These are phyloP conservation scores for Takashimella koratensis DNA, from an alignment of 1,284 basidiomycete genomes.

Conservation along the genomic window DNA sequence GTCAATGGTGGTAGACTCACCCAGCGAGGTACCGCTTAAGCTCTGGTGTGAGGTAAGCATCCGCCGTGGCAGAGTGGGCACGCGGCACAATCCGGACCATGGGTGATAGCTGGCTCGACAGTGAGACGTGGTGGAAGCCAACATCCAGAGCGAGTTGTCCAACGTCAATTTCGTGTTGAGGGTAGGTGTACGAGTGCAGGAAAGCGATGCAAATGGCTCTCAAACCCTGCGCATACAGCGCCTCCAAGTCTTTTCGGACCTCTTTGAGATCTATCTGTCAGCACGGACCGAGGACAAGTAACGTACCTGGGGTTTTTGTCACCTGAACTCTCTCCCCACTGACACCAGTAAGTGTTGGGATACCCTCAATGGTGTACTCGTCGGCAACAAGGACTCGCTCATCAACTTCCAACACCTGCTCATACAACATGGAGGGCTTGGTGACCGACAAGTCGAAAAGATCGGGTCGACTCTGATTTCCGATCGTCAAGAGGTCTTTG, in stretches of 20 bases:
- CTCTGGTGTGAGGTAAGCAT: slow-evolving; percentile 94
- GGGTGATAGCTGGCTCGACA: slow-evolving; percentile 80
- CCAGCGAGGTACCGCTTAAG: slow-evolving; percentile 78
- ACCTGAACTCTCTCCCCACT: too few relatives aligned
- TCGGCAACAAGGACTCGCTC: slow-evolving; percentile 5
- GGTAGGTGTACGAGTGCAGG: slow-evolving; percentile 71
- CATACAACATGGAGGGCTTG: slow-evolving; percentile 72
- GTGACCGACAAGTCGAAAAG: slow-evolving; percentile 81
- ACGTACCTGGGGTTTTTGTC: background rate
- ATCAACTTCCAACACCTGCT: slow-evolving; percentile 68
- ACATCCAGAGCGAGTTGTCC: slow-evolving; percentile 69
- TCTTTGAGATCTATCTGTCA: slow-evolving; percentile 21
- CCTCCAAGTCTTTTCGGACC: slow-evolving; percentile 58
- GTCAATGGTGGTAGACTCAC: too few relatives aligned
- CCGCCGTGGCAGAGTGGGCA: slow-evolving; percentile 86
- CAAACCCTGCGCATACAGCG: slow-evolving; percentile 70
- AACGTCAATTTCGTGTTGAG: slow-evolving; percentile 62
- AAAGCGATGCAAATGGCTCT: slow-evolving; percentile 80
- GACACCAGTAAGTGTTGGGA: too few relatives aligned
- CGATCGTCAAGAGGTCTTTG: slow-evolving; percentile 8
- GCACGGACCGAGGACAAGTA: background rate
- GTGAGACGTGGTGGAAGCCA: slow-evolving; percentile 81
- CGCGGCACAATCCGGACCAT: slow-evolving; percentile 94
- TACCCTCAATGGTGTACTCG: background rate
- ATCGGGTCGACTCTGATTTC: slow-evolving; percentile 52